Evolutionary conservation across 1,139 yeast species (phyloP).

Genomic region (Hanseniaspora uvarum): DNA sequence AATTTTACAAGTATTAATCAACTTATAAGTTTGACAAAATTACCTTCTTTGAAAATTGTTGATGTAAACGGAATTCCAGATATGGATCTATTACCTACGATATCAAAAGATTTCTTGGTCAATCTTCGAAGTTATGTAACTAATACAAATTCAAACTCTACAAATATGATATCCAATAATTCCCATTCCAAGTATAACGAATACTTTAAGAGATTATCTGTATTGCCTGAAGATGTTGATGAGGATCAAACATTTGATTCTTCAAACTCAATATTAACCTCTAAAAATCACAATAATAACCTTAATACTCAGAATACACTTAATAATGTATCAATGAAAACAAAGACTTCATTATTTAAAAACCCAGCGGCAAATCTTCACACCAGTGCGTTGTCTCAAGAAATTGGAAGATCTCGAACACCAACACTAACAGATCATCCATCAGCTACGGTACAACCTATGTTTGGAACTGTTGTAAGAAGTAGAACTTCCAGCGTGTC

Average conservation of each 20-base stretch:
- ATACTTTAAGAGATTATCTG: constrained; percentile 60
- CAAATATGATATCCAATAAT: constrained; percentile 18
- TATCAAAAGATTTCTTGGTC: constrained; percentile 25
- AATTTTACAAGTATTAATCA: constrained; percentile 50
- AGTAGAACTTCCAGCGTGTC: constrained; percentile 17
- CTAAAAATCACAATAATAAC: background rate
- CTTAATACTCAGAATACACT: background rate
- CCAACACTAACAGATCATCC: constrained; percentile 3
- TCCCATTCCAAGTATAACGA: constrained; percentile 44
- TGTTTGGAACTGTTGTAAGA: constrained; percentile 7
- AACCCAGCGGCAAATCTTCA: background rate
- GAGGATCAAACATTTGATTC: constrained; percentile 25
- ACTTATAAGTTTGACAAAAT: constrained; percentile 41
- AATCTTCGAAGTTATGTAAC: constrained; percentile 16
- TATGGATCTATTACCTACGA: constrained; percentile 29
- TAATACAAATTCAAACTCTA: constrained; percentile 19
- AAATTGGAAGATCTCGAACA: constrained; percentile 16
- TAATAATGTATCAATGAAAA: background rate
- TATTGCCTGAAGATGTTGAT: constrained; percentile 45
- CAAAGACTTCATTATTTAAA: constrained; percentile 13
- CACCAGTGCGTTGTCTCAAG: constrained; percentile 2
- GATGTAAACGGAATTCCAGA: constrained; percentile 42
- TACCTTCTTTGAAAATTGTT: constrained; percentile 50
- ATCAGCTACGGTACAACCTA: background rate
- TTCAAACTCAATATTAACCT: background rate